phyloP scores from a whole-genome alignment of 495 filamentous ascomycete species.

The Geoglossum glabrum region DNA sequence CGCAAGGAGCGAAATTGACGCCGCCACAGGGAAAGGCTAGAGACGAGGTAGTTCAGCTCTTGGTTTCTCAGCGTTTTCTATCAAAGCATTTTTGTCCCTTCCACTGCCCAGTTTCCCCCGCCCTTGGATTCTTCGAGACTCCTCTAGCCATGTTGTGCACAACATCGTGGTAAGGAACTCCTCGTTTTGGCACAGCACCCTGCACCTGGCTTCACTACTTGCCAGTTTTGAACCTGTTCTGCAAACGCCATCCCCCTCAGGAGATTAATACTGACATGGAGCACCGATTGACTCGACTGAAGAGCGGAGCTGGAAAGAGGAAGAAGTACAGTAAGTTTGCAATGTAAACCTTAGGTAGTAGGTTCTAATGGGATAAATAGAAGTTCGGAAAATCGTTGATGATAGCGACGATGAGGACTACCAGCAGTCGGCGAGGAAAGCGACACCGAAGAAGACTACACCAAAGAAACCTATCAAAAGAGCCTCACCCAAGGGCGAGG shows the following conservation, averaged over 20 bases:
- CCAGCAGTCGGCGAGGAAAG: conserved; percentile 12
- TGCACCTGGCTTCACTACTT: not conserved
- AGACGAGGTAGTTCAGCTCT: not conserved
- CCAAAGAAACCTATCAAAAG: conserved; percentile 24
- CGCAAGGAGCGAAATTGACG: conserved; percentile 9
- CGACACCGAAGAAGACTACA: conserved; percentile 26
- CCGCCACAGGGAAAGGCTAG: not conserved
- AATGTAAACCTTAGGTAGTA: not conserved
- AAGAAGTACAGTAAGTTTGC: not conserved
- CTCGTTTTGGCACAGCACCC: no score
- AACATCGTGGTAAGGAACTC: not conserved
- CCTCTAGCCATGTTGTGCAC: not conserved
- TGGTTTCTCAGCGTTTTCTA: not conserved
- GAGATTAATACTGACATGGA: not conserved
- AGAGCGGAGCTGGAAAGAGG: conserved; percentile 2
- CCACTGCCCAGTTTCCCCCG: not conserved
- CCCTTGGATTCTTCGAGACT: not conserved
- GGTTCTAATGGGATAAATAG: conserved; percentile 16
- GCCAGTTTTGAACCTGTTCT: not conserved
- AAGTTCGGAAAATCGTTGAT: conserved; percentile 49
- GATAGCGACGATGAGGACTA: conserved; percentile 58
- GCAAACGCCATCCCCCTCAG: not conserved
- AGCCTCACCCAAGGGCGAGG: conserved; percentile 27
- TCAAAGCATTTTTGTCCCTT: not conserved
- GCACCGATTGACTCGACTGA: not conserved